These are phyloP conservation scores for Phytophthora foliorum DNA, from an alignment of 352 stramenopile genomes.

Conservation along the genomic window DNA sequence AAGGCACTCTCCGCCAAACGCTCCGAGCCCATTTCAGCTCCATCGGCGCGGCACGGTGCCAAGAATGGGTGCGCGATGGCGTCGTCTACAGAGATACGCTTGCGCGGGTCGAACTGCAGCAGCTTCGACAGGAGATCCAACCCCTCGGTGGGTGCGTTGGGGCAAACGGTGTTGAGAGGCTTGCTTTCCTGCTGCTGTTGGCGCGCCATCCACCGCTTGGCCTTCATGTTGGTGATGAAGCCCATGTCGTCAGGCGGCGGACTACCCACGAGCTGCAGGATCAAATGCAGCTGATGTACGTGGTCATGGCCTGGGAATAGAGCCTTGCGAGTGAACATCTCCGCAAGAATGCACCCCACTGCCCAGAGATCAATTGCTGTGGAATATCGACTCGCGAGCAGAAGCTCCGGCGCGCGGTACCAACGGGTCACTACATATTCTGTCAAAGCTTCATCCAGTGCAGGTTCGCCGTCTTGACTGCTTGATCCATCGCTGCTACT, in stretches of 20 bases:
- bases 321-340: constrained; percentile 94
- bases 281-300: constrained; percentile 92
- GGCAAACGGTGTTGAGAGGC: constrained; percentile 57
- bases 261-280: constrained; percentile 78
- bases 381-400: constrained; percentile 96
- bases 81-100: constrained; percentile 76
- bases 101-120: constrained; percentile 91
- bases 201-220: constrained; percentile 84
- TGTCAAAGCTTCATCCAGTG: constrained; percentile 70
- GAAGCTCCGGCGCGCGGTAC: constrained; percentile 94
- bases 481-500: constrained; percentile 36
- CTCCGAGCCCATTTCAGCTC: constrained; percentile 53
- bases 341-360: constrained; percentile 98
- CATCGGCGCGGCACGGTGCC: constrained; percentile 60
- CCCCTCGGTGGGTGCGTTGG: constrained; percentile 62
- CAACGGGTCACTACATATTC: constrained; percentile 96
- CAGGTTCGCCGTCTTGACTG: constrained; percentile 47
- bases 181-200: constrained; percentile 75
- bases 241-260: constrained; percentile 70
- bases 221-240: constrained; percentile 88
- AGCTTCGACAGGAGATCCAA: constrained; percentile 90
- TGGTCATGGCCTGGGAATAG: constrained; percentile 88
- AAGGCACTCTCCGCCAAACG: constrained; percentile 56
- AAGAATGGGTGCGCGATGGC: constrained; percentile 87
- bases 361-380: constrained; percentile 96